Conservation (phyloP, 371 early-diverging fungal genomes). For the Entomophthora muscae region DNA sequence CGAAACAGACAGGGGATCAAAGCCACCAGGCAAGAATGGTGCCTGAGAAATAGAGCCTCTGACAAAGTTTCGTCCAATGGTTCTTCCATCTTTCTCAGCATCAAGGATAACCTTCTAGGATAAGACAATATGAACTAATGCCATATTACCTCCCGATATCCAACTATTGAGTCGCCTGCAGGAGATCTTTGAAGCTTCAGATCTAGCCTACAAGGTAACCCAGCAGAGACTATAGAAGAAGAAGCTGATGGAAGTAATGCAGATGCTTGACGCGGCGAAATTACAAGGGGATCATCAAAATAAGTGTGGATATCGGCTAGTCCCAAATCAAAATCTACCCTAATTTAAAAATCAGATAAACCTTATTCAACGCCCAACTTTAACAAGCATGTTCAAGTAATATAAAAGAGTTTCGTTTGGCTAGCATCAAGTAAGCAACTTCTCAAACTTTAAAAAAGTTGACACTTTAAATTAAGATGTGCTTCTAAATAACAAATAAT, state of each 20-base stretch:
- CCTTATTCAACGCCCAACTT: neutral
- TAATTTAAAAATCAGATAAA: neutral
- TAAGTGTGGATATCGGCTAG: neutral
- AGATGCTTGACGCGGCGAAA: neutral
- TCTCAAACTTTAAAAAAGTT: neutral
- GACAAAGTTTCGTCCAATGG: neutral
- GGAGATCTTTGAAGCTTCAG: neutral
- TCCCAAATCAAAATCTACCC: neutral
- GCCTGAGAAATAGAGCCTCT: neutral
- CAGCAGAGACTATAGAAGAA: neutral
- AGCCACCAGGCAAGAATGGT: conserved; percentile 8
- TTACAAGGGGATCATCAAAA: neutral
- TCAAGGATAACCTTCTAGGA: no score
- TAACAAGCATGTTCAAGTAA: neutral
- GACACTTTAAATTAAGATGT: neutral
- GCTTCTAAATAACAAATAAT: neutral
- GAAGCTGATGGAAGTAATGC: neutral
- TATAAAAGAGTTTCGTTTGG: neutral
- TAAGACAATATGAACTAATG: neutral
- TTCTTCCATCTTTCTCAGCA: neutral
- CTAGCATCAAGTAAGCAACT: neutral
- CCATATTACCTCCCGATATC: neutral
- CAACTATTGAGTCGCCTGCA: neutral
- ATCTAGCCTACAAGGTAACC: neutral
- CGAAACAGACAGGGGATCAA: neutral